Conservation (phyloP, 2,329 filamentous ascomycete genomes). For the Byssochlamys sp. region DNA sequence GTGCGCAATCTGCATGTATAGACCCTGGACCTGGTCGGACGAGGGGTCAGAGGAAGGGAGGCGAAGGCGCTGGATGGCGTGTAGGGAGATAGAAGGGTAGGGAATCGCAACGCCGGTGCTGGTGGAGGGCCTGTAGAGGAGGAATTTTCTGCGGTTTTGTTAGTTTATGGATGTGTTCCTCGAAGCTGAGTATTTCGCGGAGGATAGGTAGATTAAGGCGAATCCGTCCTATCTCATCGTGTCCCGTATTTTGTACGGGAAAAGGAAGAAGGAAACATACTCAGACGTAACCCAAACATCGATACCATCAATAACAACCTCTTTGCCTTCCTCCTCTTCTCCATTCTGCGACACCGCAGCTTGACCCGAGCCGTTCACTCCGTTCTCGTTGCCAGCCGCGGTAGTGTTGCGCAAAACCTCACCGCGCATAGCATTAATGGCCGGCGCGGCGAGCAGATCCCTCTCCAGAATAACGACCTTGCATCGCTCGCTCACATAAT, state of each 20-base stretch:
- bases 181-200: not conserved
- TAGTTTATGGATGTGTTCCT: not conserved
- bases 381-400: constrained; percentile 4
- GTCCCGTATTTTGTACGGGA: not conserved
- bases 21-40: constrained; percentile 29
- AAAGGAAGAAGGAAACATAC: constrained; percentile 19
- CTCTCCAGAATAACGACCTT: constrained; percentile 35
- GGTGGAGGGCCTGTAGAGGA: constrained; percentile 29
- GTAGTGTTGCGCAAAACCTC: not conserved
- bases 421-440: constrained; percentile 22
- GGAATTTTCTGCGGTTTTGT: constrained; percentile 28
- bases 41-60: constrained; percentile 17
- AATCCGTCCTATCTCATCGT: not conserved
- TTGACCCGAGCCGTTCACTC: constrained; percentile 3
- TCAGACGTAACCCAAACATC: constrained; percentile 42
- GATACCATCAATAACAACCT: constrained; percentile 30
- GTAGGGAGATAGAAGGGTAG: constrained; percentile 40
- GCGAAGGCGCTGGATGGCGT: constrained; percentile 38
- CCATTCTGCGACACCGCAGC: constrained; percentile 3
- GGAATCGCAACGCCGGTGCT: constrained; percentile 35
- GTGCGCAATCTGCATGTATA: constrained; percentile 40
- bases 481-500: constrained; percentile 38
- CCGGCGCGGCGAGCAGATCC: constrained; percentile 28
- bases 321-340: constrained; percentile 16
- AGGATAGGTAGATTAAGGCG: not conserved